Conservation (phyloP, 202 grass and related monocot genomes). For the Panicum virgatum region DNA sequence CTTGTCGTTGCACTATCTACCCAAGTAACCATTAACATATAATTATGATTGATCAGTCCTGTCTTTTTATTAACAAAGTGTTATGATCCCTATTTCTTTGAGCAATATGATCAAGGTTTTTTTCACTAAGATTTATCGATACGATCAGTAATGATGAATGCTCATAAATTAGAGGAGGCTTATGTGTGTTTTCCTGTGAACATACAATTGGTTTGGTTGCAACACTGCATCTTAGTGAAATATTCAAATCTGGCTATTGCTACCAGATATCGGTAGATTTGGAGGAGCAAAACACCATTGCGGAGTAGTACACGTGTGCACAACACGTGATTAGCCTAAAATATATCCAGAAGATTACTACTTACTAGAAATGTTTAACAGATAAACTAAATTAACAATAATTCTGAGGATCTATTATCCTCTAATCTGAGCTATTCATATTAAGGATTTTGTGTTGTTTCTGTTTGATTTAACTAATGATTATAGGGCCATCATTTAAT, state of each 20-base stretch:
- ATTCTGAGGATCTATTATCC: background rate
- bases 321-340: background rate
- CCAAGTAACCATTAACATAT: background rate
- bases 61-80: background rate
- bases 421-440: background rate
- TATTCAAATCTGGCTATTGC: background rate
- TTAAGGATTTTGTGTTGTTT: background rate
- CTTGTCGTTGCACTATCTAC: too few species aligned
- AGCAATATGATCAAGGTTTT: background rate
- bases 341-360: background rate
- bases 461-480: background rate
- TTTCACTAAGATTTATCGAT: background rate
- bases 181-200: background rate
- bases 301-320: background rate
- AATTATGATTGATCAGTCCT: background rate
- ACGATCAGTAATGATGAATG: background rate
- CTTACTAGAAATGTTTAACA: background rate
- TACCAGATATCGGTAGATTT: conserved; percentile 4
- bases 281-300: background rate
- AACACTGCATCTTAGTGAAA: background rate
- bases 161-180: background rate
- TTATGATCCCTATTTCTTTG: background rate
- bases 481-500: background rate
- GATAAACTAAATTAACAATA: background rate
- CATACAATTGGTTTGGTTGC: background rate